These are phyloP conservation scores for Fusarium begoniae DNA, from an alignment of 2,329 filamentous ascomycete species.

Conservation along the genomic window DNA sequence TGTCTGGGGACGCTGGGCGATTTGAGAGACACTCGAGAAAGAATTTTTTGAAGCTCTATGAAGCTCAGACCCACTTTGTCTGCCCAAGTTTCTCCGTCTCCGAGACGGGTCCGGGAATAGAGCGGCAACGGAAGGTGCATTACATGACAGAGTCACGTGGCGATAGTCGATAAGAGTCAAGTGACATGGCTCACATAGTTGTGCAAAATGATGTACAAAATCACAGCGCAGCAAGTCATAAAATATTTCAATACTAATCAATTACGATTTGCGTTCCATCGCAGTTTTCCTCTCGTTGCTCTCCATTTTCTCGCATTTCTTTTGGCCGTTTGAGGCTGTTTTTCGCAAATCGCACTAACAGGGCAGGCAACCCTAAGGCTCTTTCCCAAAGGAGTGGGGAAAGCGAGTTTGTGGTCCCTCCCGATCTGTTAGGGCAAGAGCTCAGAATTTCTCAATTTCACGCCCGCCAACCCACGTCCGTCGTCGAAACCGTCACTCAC, in stretches of 20 bases:
- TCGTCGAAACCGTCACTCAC: constrained; percentile 63
- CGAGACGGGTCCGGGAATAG: constrained; percentile 25
- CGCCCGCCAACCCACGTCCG: constrained; percentile 57
- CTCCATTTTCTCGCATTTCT: constrained; percentile 16
- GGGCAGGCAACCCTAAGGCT: constrained; percentile 54
- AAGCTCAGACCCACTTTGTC: constrained; percentile 40
- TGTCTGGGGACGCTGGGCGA: constrained; percentile 41
- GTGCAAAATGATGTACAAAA: neutral
- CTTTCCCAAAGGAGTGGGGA: constrained; percentile 48
- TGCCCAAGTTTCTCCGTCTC: constrained; percentile 39
- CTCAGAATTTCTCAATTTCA: constrained; percentile 60
- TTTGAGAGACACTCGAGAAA: constrained; percentile 42
- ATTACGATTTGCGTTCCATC: neutral
- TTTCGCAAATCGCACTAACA: constrained; percentile 31
- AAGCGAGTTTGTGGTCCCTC: constrained; percentile 56
- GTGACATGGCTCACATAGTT: constrained; percentile 31
- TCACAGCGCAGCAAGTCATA: neutral
- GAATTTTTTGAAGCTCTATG: constrained; percentile 52
- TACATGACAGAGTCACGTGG: constrained; percentile 32
- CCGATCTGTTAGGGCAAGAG: constrained; percentile 53
- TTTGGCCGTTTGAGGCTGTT: constrained; percentile 2
- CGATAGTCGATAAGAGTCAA: constrained; percentile 25
- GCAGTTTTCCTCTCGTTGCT: neutral
- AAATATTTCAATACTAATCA: neutral
- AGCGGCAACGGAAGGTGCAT: constrained; percentile 2